Conservation (phyloP, 106 monocot genomes). For the Apostasia shenzhenica region DNA sequence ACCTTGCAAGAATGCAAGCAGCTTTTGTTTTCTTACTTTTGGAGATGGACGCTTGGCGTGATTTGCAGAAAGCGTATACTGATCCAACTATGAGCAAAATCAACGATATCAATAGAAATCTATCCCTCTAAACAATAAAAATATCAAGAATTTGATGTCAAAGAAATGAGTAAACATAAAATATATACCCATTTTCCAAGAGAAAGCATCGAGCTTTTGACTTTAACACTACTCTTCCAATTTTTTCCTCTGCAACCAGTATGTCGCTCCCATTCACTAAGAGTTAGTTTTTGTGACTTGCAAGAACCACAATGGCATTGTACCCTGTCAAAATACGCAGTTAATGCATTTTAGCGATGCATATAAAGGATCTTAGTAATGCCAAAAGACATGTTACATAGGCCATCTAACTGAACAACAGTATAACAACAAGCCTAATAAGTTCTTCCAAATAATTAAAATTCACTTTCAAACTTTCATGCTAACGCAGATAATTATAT, state of each 20-base stretch:
- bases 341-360: not conserved
- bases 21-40: slow-evolving; percentile 55
- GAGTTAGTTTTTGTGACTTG: slow-evolving; percentile 43
- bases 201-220: slow-evolving; percentile 55
- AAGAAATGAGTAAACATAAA: slow-evolving; percentile 1
- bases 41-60: slow-evolving; percentile 34
- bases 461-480: too few relatives aligned
- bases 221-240: slow-evolving; percentile 80
- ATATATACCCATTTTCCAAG: slow-evolving; percentile 79
- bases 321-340: slow-evolving; percentile 33
- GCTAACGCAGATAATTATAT: too few relatives aligned
- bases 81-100: slow-evolving; percentile 34
- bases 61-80: slow-evolving; percentile 28
- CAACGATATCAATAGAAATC: not conserved
- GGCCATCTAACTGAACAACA: too few relatives aligned
- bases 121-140: not conserved
- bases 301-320: slow-evolving; percentile 72
- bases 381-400: too few relatives aligned
- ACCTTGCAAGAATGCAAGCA: slow-evolving; percentile 62
- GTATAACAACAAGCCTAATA: too few relatives aligned
- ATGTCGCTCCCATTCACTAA: slow-evolving; percentile 86
- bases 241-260: slow-evolving; percentile 86
- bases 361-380: too few relatives aligned
- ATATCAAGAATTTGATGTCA: not conserved
- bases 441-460: too few relatives aligned